A percentile compares a stretch with the other conserved stretches of the same genome.
Conservation (phyloP, 2,329 filamentous ascomycete species). For the Drechslerella dactyloides region DNA sequence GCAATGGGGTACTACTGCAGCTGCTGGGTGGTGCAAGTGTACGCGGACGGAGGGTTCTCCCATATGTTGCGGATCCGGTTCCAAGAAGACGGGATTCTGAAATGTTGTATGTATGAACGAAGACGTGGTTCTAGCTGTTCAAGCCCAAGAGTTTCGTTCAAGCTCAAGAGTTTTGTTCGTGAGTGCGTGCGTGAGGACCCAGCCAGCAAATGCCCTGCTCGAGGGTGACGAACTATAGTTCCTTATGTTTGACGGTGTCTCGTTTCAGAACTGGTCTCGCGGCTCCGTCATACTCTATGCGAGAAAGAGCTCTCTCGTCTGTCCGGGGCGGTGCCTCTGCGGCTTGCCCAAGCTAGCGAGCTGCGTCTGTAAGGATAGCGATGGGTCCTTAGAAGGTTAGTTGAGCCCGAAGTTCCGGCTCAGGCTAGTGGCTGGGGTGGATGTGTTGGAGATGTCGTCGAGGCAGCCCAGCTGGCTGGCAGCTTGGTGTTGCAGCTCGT, state of each 20-base stretch:
- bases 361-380: not conserved
- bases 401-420: not conserved
- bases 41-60: slow-evolving; percentile 42
- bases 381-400: slow-evolving; percentile 5
- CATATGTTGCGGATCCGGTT: slow-evolving; percentile 46
- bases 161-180: not conserved
- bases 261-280: slow-evolving; percentile 44
- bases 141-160: not conserved
- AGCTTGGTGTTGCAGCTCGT: no score
- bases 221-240: slow-evolving; percentile 3
- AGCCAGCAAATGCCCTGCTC: not conserved
- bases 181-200: not conserved
- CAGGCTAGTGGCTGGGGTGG: not conserved
- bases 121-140: not conserved
- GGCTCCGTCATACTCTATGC: slow-evolving; percentile 48
- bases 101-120: slow-evolving; percentile 1
- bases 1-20: slow-evolving; percentile 31
- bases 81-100: slow-evolving; percentile 48
- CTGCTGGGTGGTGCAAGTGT: slow-evolving; percentile 36
- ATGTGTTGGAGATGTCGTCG: slow-evolving; percentile 46
- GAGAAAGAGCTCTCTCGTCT: slow-evolving; percentile 29
- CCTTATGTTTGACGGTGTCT: slow-evolving; percentile 44
- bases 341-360: slow-evolving; percentile 3
- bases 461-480: not conserved
- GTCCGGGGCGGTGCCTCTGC: slow-evolving; percentile 24